These are phyloP conservation scores for Tulasnella sp. DNA, from an alignment of 768 basidiomycete genomes.

Conservation along the genomic window DNA sequence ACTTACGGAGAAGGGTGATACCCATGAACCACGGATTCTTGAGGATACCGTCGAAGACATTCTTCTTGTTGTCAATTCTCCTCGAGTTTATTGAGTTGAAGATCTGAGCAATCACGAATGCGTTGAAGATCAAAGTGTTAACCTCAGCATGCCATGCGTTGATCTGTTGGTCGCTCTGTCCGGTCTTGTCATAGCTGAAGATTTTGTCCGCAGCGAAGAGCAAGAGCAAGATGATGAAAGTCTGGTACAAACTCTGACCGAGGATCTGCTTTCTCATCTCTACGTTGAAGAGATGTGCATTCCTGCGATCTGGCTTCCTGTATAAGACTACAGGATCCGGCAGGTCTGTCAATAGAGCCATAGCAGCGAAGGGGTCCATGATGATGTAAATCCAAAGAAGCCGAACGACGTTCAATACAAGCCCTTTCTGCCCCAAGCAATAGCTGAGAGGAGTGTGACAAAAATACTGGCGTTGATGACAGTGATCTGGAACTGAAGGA, in stretches of 20 bases:
- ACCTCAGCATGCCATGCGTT: conserved; percentile 38
- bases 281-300: conserved; percentile 74
- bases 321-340: conserved; percentile 68
- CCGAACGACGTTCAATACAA: conserved; percentile 91
- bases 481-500: conserved; percentile 87
- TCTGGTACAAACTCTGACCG: conserved; percentile 80
- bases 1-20: conserved; percentile 73
- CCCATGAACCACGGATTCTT: conserved; percentile 72
- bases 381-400: conserved; percentile 98
- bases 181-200: conserved; percentile 36
- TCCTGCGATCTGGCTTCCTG: conserved; percentile 82
- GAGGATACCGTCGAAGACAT: conserved; percentile 74
- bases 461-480: conserved; percentile 92
- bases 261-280: conserved; percentile 97
- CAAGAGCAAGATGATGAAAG: conserved; percentile 67
- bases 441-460: conserved; percentile 82
- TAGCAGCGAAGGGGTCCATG: conserved; percentile 97
- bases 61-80: conserved; percentile 69
- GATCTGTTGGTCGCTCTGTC: conserved; percentile 22
- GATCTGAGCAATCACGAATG: conserved; percentile 97
- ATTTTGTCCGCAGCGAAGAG: conserved; percentile 73
- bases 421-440: conserved; percentile 57
- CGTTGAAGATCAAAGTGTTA: conserved; percentile 88
- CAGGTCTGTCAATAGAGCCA: conserved; percentile 94
- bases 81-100: conserved; percentile 91